Percentiles rank a stretch among this genome's conserved stretches.
phyloP scores from a whole-genome alignment of 2,329 filamentous ascomycete genomes.

The Penicillium capsulatum region DNA sequence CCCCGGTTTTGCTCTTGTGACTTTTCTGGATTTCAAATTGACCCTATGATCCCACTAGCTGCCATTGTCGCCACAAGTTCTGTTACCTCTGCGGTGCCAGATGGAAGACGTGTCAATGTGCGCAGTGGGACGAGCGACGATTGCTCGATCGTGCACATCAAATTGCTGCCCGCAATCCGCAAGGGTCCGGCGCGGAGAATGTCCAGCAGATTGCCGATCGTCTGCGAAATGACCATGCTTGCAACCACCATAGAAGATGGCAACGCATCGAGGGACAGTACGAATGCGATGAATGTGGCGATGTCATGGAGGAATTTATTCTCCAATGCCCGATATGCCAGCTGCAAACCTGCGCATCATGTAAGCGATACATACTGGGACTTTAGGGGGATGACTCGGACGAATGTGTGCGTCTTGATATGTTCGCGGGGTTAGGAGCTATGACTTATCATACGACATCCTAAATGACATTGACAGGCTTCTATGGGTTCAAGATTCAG shows the following conservation, averaged over 20 bases:
- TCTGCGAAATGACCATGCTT: neutral
- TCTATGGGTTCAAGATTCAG: too few relatives aligned
- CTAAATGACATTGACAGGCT: too few relatives aligned
- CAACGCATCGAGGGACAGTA: neutral
- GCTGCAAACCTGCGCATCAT: neutral
- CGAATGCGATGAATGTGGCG: neutral
- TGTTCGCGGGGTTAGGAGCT: too few relatives aligned
- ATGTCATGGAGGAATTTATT: neutral
- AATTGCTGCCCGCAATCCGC: neutral
- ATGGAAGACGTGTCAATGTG: constrained; percentile 30
- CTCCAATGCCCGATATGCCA: neutral
- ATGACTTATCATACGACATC: too few relatives aligned
- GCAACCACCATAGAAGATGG: neutral
- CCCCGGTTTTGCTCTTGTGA: neutral
- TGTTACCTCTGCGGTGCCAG: constrained; percentile 29
- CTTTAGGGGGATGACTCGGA: too few relatives aligned
- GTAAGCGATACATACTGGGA: too few relatives aligned
- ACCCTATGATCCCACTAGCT: constrained; percentile 17
- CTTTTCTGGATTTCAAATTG: neutral
- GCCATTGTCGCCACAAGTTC: constrained; percentile 29
- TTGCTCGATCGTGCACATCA: neutral
- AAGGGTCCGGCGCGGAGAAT: neutral
- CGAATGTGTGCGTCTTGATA: too few relatives aligned
- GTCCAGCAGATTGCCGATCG: neutral
- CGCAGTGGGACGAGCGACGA: constrained; percentile 16